Evolutionary conservation across 495 filamentous ascomycete species (phyloP).

Genomic region (Penicillium nucicola): DNA sequence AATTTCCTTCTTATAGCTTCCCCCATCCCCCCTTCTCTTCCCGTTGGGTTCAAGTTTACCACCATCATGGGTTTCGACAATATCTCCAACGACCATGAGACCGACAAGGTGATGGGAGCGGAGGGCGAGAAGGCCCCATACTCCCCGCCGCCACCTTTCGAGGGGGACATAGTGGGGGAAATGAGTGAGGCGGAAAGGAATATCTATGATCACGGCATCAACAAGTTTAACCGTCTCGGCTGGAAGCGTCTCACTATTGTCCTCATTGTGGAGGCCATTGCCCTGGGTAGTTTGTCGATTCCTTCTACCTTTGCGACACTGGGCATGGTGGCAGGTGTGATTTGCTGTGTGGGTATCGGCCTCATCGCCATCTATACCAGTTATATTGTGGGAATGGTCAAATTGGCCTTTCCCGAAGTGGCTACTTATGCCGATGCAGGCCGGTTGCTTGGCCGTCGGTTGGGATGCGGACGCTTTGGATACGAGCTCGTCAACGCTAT

Average conservation of each 20-base stretch:
- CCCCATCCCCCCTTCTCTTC: neutral
- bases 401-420: slow-evolving; percentile 60
- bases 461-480: slow-evolving; percentile 52
- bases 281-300: slow-evolving; percentile 59
- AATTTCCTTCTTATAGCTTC: slow-evolving; percentile 11
- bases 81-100: slow-evolving; percentile 20
- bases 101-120: slow-evolving; percentile 16
- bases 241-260: slow-evolving; percentile 39
- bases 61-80: slow-evolving; percentile 25
- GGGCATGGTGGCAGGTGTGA: slow-evolving; percentile 56
- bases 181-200: slow-evolving; percentile 29
- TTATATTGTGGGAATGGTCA: slow-evolving; percentile 70
- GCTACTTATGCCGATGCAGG: slow-evolving; percentile 65
- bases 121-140: slow-evolving; percentile 19
- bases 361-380: slow-evolving; percentile 69
- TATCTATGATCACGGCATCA: slow-evolving; percentile 23
- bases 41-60: neutral
- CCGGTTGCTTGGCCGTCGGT: slow-evolving; percentile 38
- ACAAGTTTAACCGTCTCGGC: slow-evolving; percentile 33
- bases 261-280: slow-evolving; percentile 64
- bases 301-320: slow-evolving; percentile 56
- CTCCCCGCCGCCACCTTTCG: slow-evolving; percentile 20
- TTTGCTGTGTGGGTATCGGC: slow-evolving; percentile 56
- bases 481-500: slow-evolving; percentile 59
- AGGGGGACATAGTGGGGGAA: slow-evolving; percentile 26